Conservation (phyloP, 441 rosid species). For the Francoa sonchifolia region DNA sequence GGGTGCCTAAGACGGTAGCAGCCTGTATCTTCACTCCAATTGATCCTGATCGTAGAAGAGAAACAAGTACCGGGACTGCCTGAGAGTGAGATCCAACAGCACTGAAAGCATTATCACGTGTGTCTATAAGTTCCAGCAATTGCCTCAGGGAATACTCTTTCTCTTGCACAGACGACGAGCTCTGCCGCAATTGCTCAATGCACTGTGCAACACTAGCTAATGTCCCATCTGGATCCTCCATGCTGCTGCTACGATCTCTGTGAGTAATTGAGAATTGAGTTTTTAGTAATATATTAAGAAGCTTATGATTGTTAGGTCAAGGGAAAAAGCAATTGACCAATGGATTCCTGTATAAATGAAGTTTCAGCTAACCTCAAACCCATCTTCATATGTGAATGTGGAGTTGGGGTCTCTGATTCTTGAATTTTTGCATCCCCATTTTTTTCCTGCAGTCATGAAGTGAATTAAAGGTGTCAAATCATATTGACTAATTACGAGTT, state of each 20-base stretch:
- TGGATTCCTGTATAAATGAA: slow-evolving; percentile 1
- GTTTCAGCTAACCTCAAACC: slow-evolving; percentile 51
- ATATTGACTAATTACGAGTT: no score
- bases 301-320: background rate
- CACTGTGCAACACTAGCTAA: slow-evolving; percentile 99
- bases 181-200: slow-evolving; percentile 94
- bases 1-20: slow-evolving; percentile 91
- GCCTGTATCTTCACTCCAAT: slow-evolving; percentile 95
- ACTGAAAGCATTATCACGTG: slow-evolving; percentile 94
- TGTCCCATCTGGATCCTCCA: slow-evolving; percentile 99
- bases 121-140: slow-evolving; percentile 85
- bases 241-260: slow-evolving; percentile 89
- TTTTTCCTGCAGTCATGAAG: slow-evolving; percentile 56
- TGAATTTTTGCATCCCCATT: slow-evolving; percentile 73
- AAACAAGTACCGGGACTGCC: slow-evolving; percentile 99
- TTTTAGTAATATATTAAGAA: slow-evolving; percentile 5
- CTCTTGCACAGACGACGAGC: slow-evolving; percentile 85
- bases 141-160: slow-evolving; percentile 84
- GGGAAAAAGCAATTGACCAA: background rate
- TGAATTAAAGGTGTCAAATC: slow-evolving; percentile 8
- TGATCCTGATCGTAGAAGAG: slow-evolving; percentile 97
- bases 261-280: no score
- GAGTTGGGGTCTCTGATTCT: slow-evolving; percentile 97
- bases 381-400: slow-evolving; percentile 76
- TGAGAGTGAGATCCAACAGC: slow-evolving; percentile 99